Evolutionary conservation across 139 green algal species (phyloP), one percentile per base, ranked within the genome.

Genomic region (Trebouxia sp.): DNA sequence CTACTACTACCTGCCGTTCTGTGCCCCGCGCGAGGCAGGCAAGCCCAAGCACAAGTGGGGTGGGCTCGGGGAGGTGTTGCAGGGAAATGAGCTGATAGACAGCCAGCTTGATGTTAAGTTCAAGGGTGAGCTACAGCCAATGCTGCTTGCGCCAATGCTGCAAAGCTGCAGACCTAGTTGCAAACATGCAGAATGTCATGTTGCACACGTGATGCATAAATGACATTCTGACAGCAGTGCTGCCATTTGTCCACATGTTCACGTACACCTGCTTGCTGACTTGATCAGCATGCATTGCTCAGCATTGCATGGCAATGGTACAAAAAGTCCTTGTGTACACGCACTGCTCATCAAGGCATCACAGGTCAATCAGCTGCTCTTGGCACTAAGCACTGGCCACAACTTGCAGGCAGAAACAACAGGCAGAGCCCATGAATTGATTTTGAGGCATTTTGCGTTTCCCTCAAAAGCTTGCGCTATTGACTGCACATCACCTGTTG

Each of bases 11-110:
- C 88, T 99, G 51, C 96, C 96, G 0, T 99, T 97, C 86, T 99
- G 96, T 87, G 92, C 93, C 69, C 87, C 89, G 20, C 45, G 65
- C 22, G 72, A 79, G 1, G 79, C 82, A 1, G 74, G 77, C 5
- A 91, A 90, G 69, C 83, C 90, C 0, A 83, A 91, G 69, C 96
- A 97, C 81, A 94, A 91, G 72, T 99, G 94, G 95, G 96, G 94
- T 17, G 95, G 95, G 7, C 88, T 99, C 26, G 96, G 96, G 1
- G 96, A 99, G 80, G 96, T 97, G 47, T 83, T 99, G 78, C 82
- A 97, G 80, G 96, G 96, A 39, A 99, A 99, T 66, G 92, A 99
- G 87, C 92, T 99, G 2, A 97, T 99, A 39, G 91, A 98, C 84
- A 92, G 82, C 28, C 87, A 96, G 82, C 79, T 98, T 15, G 92